Conservation (phyloP, 2,329 filamentous ascomycete species). For the Fragosphaeria purpurea region DNA sequence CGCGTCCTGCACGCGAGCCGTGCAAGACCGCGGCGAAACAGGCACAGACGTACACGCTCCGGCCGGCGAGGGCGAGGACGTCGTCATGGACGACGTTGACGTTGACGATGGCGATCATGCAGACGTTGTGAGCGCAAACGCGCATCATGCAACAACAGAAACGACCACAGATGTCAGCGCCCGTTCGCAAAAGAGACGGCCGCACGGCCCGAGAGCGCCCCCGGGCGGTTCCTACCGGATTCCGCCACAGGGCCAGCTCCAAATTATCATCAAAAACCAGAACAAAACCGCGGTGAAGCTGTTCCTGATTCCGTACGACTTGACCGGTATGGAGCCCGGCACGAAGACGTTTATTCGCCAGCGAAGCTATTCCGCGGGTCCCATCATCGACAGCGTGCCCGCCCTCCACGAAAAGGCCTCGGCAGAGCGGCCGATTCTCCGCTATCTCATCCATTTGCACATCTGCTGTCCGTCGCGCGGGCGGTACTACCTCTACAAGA, state of each 20-base stretch:
- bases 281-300: slow-evolving; percentile 97
- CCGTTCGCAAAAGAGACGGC: slow-evolving; percentile 39
- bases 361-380: slow-evolving; percentile 80
- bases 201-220: slow-evolving; percentile 46
- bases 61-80: slow-evolving; percentile 1
- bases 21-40: not conserved
- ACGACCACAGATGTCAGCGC: not conserved
- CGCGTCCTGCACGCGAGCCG: not conserved
- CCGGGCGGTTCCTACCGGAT: slow-evolving; percentile 89
- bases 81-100: slow-evolving; percentile 10
- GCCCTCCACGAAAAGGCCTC: slow-evolving; percentile 17
- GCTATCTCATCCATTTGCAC: slow-evolving; percentile 86
- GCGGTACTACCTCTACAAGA: slow-evolving; percentile 84
- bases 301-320: slow-evolving; percentile 86
- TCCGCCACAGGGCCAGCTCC: slow-evolving; percentile 83
- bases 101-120: slow-evolving; percentile 2
- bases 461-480: slow-evolving; percentile 81
- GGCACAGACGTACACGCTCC: not conserved
- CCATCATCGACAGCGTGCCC: slow-evolving; percentile 57
- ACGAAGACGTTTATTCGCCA: slow-evolving; percentile 96
- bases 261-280: slow-evolving; percentile 96
- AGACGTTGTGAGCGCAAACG: slow-evolving; percentile 12
- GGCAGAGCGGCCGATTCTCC: slow-evolving; percentile 58
- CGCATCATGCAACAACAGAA: too few relatives aligned
- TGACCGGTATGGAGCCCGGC: slow-evolving; percentile 83